A percentile compares a stretch with the other conserved stretches of the same genome.
Evolutionary conservation across 2,329 filamentous ascomycete genomes (phyloP).

Genomic region (Arthrobotrys iridis): DNA sequence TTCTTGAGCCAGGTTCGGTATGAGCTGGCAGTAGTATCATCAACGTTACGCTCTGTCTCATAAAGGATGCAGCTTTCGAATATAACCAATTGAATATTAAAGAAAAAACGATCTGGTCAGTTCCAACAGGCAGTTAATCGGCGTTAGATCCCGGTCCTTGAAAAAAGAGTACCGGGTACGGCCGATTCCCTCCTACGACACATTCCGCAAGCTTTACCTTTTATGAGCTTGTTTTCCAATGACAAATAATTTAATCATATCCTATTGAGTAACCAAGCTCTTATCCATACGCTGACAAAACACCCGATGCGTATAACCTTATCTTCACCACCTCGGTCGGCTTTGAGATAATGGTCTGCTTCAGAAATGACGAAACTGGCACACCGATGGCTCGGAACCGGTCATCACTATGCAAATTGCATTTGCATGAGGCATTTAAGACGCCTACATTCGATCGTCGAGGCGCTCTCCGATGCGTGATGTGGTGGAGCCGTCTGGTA

Average conservation of each 20-base stretch:
- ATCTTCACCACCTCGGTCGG: constrained; percentile 14
- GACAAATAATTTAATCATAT: constrained; percentile 18
- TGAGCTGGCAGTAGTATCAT: constrained; percentile 11
- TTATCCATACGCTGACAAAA: constrained; percentile 16
- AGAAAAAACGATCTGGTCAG: constrained; percentile 5
- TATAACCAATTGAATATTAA: constrained; percentile 6
- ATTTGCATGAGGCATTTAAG: constrained; percentile 19
- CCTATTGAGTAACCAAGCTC: not conserved
- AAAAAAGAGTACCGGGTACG: not conserved
- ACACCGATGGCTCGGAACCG: not conserved
- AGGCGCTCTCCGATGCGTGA: not conserved
- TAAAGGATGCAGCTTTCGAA: constrained; percentile 1
- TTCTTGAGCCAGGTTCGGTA: not conserved
- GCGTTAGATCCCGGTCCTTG: not conserved
- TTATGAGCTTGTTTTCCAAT: not conserved
- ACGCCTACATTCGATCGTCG: constrained; percentile 5
- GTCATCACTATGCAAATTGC: not conserved
- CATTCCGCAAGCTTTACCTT: not conserved
- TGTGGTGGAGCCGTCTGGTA: constrained; percentile 17
- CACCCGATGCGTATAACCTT: constrained; percentile 4
- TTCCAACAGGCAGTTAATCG: not conserved
- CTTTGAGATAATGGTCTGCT: not conserved
- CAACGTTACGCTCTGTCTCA: not conserved
- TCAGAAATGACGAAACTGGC: not conserved
- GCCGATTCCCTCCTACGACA: not conserved